phyloP scores from a whole-genome alignment of 192 early-diverging fungal species.

The Kickxella alabastrina region DNA sequence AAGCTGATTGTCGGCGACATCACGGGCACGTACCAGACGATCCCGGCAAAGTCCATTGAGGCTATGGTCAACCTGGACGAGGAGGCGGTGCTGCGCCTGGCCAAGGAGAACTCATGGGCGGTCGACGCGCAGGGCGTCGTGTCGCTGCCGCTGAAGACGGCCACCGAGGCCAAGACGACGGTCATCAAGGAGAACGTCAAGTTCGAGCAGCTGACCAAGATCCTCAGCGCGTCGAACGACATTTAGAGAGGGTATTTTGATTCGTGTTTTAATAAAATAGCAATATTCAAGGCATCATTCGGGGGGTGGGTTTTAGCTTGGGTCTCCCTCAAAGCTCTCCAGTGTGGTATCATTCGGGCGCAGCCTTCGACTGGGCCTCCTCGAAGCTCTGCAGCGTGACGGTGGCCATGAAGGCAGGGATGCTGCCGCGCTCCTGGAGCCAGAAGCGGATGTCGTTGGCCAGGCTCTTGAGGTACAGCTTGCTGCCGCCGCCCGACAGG shows the following conservation, averaged over 20 bases:
- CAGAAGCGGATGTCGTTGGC: conserved; percentile 59
- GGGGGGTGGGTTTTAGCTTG: conserved; percentile 10
- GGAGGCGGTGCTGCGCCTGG: conserved; percentile 59
- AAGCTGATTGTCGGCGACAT: conserved; percentile 70
- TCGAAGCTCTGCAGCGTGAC: conserved; percentile 68
- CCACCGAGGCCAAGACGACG: conserved; percentile 80
- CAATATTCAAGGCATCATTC: not conserved
- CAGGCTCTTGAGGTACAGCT: conserved; percentile 57
- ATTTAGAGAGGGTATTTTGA: conserved; percentile 11
- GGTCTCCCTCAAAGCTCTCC: conserved; percentile 55
- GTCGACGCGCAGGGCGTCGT: conserved; percentile 58
- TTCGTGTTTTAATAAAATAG: not conserved
- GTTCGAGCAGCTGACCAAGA: conserved; percentile 64
- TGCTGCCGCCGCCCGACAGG: conserved; percentile 64
- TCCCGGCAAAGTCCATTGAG: conserved; percentile 56
- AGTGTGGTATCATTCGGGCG: conserved; percentile 54
- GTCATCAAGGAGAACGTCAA: conserved; percentile 85
- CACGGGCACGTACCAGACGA: conserved; percentile 78
- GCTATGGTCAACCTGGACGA: conserved; percentile 66
- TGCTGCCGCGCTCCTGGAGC: conserved; percentile 65
- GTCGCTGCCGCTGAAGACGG: conserved; percentile 71
- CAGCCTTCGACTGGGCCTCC: not conserved
- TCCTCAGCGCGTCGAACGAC: conserved; percentile 44
- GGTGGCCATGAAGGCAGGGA: conserved; percentile 79
- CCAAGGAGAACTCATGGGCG: conserved; percentile 62